Evolutionary conservation across 768 basidiomycete genomes (phyloP).

Genomic region (Lactifluus piperatus): DNA sequence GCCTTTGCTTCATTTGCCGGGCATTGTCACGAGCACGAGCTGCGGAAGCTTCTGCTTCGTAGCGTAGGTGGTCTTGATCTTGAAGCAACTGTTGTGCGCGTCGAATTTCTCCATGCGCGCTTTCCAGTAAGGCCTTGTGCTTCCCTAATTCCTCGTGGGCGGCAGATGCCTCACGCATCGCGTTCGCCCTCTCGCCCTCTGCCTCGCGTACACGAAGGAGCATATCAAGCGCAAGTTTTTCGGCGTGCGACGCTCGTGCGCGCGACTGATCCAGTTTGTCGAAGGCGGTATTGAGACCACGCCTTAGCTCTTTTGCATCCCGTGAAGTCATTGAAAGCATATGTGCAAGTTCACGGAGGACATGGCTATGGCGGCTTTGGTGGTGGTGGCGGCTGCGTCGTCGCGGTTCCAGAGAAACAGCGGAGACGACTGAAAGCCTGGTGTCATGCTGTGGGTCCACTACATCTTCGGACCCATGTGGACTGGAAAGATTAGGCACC

Average conservation of each 20-base stretch:
- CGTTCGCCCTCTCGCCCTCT: slow-evolving; percentile 31
- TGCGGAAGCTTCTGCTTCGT: slow-evolving; percentile 39
- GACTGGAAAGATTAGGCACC: not conserved
- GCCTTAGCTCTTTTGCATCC: slow-evolving; percentile 24
- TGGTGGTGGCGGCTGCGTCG: slow-evolving; percentile 16
- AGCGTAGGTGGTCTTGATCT: slow-evolving; percentile 34
- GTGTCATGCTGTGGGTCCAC: slow-evolving; percentile 5
- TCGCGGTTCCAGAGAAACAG: slow-evolving; percentile 16
- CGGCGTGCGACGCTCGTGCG: slow-evolving; percentile 36
- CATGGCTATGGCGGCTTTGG: slow-evolving; percentile 7
- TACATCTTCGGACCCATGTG: not conserved
- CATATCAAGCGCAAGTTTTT: slow-evolving; percentile 39
- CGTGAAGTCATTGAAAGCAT: slow-evolving; percentile 18
- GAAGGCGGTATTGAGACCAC: slow-evolving; percentile 24
- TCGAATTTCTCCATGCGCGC: slow-evolving; percentile 37
- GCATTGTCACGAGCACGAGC: slow-evolving; percentile 38
- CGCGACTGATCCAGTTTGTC: slow-evolving; percentile 34
- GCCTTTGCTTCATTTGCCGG: slow-evolving; percentile 35
- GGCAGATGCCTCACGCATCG: slow-evolving; percentile 33
- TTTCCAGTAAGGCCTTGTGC: slow-evolving; percentile 39
- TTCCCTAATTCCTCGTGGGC: slow-evolving; percentile 36
- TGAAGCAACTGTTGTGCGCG: slow-evolving; percentile 36
- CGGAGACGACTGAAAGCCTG: slow-evolving; percentile 14
- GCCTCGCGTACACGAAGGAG: slow-evolving; percentile 34
- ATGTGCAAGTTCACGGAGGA: slow-evolving; percentile 17